Percentiles rank a stretch among this genome's conserved stretches.
Conservation (phyloP, 2,329 filamentous ascomycete genomes). For the Penicillium corylophilum region DNA sequence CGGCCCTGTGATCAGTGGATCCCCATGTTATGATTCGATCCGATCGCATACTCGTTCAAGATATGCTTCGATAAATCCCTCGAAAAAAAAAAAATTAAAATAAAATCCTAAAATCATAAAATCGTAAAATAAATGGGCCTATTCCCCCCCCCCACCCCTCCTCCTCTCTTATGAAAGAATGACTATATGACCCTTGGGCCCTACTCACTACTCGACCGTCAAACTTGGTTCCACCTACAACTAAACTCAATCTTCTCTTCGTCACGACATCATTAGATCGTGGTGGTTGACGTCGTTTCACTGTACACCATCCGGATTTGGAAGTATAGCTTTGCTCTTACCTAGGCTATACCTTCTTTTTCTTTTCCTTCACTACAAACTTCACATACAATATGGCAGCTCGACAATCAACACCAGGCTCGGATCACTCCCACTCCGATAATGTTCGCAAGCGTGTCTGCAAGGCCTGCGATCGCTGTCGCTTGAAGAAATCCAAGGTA, state of each 20-base stretch:
- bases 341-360: slow-evolving; percentile 1
- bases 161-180: slow-evolving; percentile 4
- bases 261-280: slow-evolving; percentile 27
- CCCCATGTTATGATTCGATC: slow-evolving; percentile 17
- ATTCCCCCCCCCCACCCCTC: slow-evolving; percentile 3
- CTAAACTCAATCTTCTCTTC: slow-evolving; percentile 12
- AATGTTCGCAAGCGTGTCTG: slow-evolving; percentile 61
- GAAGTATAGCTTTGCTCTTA: slow-evolving; percentile 22
- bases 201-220: neutral
- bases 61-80: slow-evolving; percentile 7
- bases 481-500: slow-evolving; percentile 66
- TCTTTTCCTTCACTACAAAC: neutral
- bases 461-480: slow-evolving; percentile 66
- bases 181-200: slow-evolving; percentile 12
- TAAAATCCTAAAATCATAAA: neutral
- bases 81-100: slow-evolving; percentile 1
- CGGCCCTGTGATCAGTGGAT: slow-evolving; percentile 18
- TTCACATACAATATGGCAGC: slow-evolving; percentile 34
- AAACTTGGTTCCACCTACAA: neutral
- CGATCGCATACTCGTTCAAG: slow-evolving; percentile 4
- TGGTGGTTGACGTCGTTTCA: slow-evolving; percentile 27
- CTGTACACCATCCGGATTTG: slow-evolving; percentile 14
- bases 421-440: slow-evolving; percentile 44
- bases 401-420: slow-evolving; percentile 41
- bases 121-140: slow-evolving; percentile 6